A percentile compares a stretch with the other conserved stretches of the same genome.
Evolutionary conservation across 2,329 filamentous ascomycete genomes (phyloP).

Genomic region (Ascochyta lentis): DNA sequence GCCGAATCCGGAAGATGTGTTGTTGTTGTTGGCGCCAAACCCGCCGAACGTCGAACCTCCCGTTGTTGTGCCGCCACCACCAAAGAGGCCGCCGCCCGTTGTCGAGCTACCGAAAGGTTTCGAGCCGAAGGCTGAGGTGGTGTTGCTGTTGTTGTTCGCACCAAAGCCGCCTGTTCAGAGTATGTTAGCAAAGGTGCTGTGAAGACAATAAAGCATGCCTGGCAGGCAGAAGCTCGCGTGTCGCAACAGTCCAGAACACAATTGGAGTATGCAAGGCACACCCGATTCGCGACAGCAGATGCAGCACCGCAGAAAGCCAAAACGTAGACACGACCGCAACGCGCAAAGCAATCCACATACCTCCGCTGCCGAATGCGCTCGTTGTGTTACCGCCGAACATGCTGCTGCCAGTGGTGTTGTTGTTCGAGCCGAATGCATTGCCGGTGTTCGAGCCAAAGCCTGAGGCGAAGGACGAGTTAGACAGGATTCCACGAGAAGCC

Average conservation of each 20-base stretch:
- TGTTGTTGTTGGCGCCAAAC: conserved; percentile 33
- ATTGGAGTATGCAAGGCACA: background rate
- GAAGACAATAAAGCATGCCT: background rate
- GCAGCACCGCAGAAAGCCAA: conserved; percentile 7
- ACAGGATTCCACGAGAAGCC: conserved; percentile 39
- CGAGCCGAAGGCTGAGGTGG: conserved; percentile 31
- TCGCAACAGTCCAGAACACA: background rate
- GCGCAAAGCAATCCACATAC: conserved; percentile 48
- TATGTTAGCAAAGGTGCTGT: conserved; percentile 28
- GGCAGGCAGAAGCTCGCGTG: background rate
- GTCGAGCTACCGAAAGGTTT: conserved; percentile 44
- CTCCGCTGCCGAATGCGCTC: conserved; percentile 47
- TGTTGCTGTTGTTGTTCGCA: conserved; percentile 32
- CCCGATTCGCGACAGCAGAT: background rate
- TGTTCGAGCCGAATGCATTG: conserved; percentile 46
- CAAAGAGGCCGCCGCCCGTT: conserved; percentile 46
- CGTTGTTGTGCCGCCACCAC: conserved; percentile 28
- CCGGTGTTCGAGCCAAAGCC: conserved; percentile 50
- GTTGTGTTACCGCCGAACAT: conserved; percentile 43
- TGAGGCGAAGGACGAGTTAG: conserved; percentile 50
- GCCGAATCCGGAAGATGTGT: conserved; percentile 35
- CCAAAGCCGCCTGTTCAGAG: conserved; percentile 42
- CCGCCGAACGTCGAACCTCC: conserved; percentile 26
- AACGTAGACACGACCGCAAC: conserved; percentile 34
- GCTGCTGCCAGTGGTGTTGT: conserved; percentile 38